A percentile compares a stretch with the other conserved stretches of the same genome.
phyloP scores from a whole-genome alignment of 148 eudicot species.

The Fallopia convolvulus region DNA sequence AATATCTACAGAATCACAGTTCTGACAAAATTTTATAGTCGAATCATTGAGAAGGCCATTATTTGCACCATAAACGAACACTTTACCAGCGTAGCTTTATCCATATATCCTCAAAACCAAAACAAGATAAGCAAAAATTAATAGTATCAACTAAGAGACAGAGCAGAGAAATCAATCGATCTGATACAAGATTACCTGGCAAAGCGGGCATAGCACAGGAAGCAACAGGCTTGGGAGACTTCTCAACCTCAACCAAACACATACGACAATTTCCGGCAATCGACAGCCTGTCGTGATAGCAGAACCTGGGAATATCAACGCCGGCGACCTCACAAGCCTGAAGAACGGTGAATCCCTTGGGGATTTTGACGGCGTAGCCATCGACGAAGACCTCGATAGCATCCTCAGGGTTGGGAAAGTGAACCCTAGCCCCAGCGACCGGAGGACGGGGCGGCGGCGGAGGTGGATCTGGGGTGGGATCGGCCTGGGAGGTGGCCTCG shows the following conservation, averaged over 20 bases:
- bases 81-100: neutral
- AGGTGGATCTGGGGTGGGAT: constrained; percentile 40
- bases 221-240: constrained; percentile 96
- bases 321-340: constrained; percentile 99
- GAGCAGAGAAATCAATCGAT: neutral
- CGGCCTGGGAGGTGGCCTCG: constrained; percentile 42
- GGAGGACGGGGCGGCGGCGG: constrained; percentile 39
- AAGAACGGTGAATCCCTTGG: constrained; percentile 85
- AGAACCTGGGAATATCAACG: constrained; percentile 81
- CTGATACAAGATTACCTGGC: constrained; percentile 43
- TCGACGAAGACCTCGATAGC: constrained; percentile 95
- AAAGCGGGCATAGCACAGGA: constrained; percentile 99
- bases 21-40: neutral
- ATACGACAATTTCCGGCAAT: constrained; percentile 96
- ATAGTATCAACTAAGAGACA: neutral
- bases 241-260: constrained; percentile 98
- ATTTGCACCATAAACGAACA: neutral
- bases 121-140: constrained; percentile 77
- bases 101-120: neutral
- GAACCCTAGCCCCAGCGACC: constrained; percentile 70
- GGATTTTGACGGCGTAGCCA: constrained; percentile 85
- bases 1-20: neutral
- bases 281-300: constrained; percentile 75
- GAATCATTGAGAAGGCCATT: neutral
- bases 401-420: constrained; percentile 77